Evolutionary conservation across 1,284 basidiomycete genomes (phyloP).

Genomic region (Sporisorium graminicola): DNA sequence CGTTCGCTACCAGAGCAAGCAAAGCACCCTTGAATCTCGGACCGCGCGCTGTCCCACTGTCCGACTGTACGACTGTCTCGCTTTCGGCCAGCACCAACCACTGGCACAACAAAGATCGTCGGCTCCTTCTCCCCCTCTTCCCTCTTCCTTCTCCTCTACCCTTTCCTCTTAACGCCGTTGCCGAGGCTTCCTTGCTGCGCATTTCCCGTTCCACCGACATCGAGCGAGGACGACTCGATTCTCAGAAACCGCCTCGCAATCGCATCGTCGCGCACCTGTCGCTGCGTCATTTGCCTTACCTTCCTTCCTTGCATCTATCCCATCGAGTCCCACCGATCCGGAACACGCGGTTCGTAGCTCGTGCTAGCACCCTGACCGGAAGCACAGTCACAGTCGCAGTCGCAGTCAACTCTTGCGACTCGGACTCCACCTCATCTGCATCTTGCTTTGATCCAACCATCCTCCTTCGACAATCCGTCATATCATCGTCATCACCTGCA

Average conservation of each 20-base stretch:
- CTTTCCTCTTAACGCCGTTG: slow-evolving; percentile 21
- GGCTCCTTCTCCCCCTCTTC: too few relatives aligned
- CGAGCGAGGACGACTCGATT: neutral
- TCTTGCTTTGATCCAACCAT: neutral
- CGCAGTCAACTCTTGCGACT: too few relatives aligned
- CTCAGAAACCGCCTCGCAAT: neutral
- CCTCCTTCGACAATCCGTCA: too few relatives aligned
- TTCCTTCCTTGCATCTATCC: neutral
- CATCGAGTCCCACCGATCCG: neutral
- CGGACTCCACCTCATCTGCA: neutral
- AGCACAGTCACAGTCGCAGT: too few relatives aligned
- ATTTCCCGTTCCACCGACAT: slow-evolving; percentile 26
- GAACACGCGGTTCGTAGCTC: neutral
- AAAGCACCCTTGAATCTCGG: slow-evolving; percentile 14
- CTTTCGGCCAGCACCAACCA: too few relatives aligned
- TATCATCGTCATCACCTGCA: slow-evolving; percentile 4
- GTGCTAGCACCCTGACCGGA: too few relatives aligned
- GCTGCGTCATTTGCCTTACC: too few relatives aligned
- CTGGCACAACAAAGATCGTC: too few relatives aligned
- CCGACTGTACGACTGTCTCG: too few relatives aligned
- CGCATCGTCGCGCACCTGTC: neutral
- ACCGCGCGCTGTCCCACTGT: too few relatives aligned
- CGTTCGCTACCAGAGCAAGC: too few relatives aligned
- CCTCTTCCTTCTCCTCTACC: too few relatives aligned
- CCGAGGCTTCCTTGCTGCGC: slow-evolving; percentile 17